Evolutionary conservation across 1,284 basidiomycete genomes (phyloP), one percentile per base, ranked within the genome.

Genomic region (Microbotryum saponariae): DNA sequence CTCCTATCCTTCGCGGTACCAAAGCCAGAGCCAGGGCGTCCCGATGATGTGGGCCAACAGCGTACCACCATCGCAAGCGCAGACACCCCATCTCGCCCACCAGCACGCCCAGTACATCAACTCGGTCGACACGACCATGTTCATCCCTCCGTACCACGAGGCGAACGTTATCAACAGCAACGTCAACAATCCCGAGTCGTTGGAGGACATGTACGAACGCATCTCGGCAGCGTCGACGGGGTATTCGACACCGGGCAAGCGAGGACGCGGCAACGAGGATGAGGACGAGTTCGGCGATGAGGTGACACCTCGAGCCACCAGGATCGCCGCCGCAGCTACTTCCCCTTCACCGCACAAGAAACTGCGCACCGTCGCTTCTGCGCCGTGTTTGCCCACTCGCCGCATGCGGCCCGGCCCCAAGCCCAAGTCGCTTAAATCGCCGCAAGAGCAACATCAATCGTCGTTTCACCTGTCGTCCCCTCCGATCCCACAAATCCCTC

Each of bases 381-480:
- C 67, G 9, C 67, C 67, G 1, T 65, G 60, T 31, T 57, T 69
- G 5, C 56, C 59, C 1, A 53, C 61, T 1, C 31, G 62, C 16
- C 56, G 67, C 12, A 57, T 69, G 59, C 59, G 65, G 12, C 67
- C 67, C 2, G 67, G 67, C 3, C 67, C 67, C 45, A 57, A 56
- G 16, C 67, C 67, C 16, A 66, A 67, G 53, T 42, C 48, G 31
- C 33, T 44, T 42, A 66, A 69, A 55, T 64, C 62, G 21, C 67
- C 67, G 3, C 56, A 61, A 31, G 44, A 62, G 53, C 50, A 64
- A 51, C 62, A 66, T 47, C 47, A 66, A 33, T 63, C 61, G 6
- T 61, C 66, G 12, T 69, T 69, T 60, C 59, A 58, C 27, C 61
- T 60, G 9, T 56, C 65, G 9, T 68, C 66, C 20, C 66, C 66